phyloP scores from a whole-genome alignment of 176 grass and related monocot species.

The Themeda triandra region DNA sequence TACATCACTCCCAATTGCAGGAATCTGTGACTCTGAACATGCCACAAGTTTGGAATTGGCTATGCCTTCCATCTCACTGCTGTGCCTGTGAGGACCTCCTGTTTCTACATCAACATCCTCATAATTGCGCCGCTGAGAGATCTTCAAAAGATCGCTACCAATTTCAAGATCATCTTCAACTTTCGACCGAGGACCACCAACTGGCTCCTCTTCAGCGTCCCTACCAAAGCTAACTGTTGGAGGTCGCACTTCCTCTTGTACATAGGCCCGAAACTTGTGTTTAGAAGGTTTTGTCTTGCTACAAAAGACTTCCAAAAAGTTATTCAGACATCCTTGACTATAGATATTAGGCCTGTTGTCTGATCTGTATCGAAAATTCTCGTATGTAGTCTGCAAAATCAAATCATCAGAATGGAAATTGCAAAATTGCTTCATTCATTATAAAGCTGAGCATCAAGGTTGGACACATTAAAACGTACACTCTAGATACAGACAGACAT shows the following conservation, averaged over 20 bases:
- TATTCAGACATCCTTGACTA: constrained; percentile 66
- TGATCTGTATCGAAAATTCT: constrained; percentile 89
- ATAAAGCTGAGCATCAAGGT: constrained; percentile 5
- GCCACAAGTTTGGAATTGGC: constrained; percentile 11
- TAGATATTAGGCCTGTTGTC: constrained; percentile 72
- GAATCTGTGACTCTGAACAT: constrained; percentile 35
- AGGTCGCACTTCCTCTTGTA: constrained; percentile 57
- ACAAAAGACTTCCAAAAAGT: constrained; percentile 70
- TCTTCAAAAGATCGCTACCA: constrained; percentile 76
- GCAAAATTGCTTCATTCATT: neutral
- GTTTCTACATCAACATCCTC: constrained; percentile 62
- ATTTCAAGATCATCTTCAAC: constrained; percentile 96
- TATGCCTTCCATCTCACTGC: constrained; percentile 46
- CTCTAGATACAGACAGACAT: too few species aligned
- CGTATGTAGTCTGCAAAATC: constrained; percentile 81
- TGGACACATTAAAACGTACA: neutral
- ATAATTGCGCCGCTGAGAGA: constrained; percentile 71
- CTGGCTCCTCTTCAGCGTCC: constrained; percentile 42
- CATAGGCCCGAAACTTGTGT: constrained; percentile 62
- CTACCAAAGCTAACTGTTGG: constrained; percentile 44
- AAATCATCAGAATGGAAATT: neutral
- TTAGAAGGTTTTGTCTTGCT: constrained; percentile 64
- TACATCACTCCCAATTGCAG: constrained; percentile 39
- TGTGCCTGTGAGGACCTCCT: constrained; percentile 32
- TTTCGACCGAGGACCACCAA: constrained; percentile 69